Percentiles rank a stretch among this genome's conserved stretches.
phyloP scores from a whole-genome alignment of 345 rosid species.

The Sisymbrium irio region DNA sequence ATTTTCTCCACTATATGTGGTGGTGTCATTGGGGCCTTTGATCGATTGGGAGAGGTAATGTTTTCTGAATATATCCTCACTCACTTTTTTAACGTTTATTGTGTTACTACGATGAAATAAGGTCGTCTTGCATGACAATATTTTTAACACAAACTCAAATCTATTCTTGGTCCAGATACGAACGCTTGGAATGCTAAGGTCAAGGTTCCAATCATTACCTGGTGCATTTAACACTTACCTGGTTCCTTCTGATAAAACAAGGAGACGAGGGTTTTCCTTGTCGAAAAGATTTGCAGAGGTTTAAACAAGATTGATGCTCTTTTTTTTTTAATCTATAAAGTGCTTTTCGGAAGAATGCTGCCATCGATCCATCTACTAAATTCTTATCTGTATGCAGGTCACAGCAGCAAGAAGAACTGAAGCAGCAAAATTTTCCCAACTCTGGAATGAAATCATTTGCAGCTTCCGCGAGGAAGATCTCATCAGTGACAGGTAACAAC shows the following conservation, averaged over 20 bases:
- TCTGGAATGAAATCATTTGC: slow-evolving; percentile 95
- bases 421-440: slow-evolving; percentile 97
- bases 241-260: slow-evolving; percentile 80
- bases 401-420: slow-evolving; percentile 88
- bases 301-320: slow-evolving; percentile 20
- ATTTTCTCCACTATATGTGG: slow-evolving; percentile 84
- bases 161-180: slow-evolving; percentile 52
- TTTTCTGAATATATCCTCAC: background rate
- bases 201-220: slow-evolving; percentile 92
- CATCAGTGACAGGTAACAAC: slow-evolving; percentile 84
- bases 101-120: background rate
- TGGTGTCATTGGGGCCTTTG: slow-evolving; percentile 91
- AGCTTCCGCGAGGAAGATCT: slow-evolving; percentile 99
- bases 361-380: slow-evolving; percentile 18
- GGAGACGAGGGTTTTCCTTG: slow-evolving; percentile 82
- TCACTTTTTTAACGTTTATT: background rate
- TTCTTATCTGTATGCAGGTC: slow-evolving; percentile 49
- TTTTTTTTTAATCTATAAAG: background rate
- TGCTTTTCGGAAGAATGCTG: slow-evolving; percentile 3
- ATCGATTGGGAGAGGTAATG: slow-evolving; percentile 92
- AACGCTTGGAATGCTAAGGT: slow-evolving; percentile 93
- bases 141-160: background rate
- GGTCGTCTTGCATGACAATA: slow-evolving; percentile 1
- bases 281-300: slow-evolving; percentile 88
- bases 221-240: slow-evolving; percentile 83